Evolutionary conservation across 2,329 filamentous ascomycete species (phyloP).

Genomic region (Mollisiaceae sp.): DNA sequence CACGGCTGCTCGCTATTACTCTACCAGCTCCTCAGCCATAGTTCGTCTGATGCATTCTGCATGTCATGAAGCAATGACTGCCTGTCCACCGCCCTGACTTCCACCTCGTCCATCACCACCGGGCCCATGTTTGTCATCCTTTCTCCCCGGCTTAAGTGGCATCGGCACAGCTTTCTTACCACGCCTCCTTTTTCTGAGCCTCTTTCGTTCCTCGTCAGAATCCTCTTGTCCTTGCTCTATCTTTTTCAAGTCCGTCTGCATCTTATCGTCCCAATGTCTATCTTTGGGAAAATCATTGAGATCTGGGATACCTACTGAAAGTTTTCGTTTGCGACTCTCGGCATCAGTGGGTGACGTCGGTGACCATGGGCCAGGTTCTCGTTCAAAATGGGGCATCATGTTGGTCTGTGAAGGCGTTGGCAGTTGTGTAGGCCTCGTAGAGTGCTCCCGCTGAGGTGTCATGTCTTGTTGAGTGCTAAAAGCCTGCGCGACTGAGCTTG

Average conservation of each 20-base stretch:
- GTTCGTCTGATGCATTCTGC: not conserved
- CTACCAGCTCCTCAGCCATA: not conserved
- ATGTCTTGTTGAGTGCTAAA: not conserved
- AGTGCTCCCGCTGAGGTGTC: not conserved
- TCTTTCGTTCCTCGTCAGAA: constrained; percentile 13
- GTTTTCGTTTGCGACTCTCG: constrained; percentile 11
- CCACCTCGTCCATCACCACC: constrained; percentile 13
- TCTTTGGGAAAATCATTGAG: constrained; percentile 11
- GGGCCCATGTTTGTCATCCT: not conserved
- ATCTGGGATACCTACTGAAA: constrained; percentile 17
- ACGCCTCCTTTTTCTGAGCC: constrained; percentile 11
- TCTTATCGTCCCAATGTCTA: constrained; percentile 17
- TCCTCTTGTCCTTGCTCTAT: not conserved
- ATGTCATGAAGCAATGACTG: constrained; percentile 12
- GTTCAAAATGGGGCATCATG: constrained; percentile 2
- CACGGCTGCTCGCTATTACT: not conserved
- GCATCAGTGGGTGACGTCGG: constrained; percentile 4
- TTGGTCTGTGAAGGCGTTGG: not conserved
- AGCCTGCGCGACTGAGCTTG: not conserved
- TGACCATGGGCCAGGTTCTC: constrained; percentile 10
- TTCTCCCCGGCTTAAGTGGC: not conserved
- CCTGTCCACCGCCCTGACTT: constrained; percentile 13
- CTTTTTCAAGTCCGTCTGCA: constrained; percentile 17
- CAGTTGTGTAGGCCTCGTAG: not conserved
- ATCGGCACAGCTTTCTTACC: constrained; percentile 3